phyloP scores from a whole-genome alignment of 169 alveolate species.

The Amoebophrya sp. region DNA sequence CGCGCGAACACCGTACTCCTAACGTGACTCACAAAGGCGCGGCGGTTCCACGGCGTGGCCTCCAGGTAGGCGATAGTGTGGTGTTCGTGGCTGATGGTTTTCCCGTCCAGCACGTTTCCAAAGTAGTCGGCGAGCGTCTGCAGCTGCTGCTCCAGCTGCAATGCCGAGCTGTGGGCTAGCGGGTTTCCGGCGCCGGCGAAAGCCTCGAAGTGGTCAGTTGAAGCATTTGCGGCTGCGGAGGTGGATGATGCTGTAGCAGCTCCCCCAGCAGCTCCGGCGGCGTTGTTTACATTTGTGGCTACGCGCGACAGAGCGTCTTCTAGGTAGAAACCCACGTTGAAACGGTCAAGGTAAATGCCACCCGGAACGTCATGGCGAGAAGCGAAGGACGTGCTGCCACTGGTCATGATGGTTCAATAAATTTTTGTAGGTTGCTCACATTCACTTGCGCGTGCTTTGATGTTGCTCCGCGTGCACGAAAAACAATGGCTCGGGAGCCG shows the following conservation, averaged over 20 bases:
- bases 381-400: no score
- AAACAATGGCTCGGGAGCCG: no score
- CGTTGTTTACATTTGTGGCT: no score
- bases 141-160: background rate
- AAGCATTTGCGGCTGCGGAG: background rate
- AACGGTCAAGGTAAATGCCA: no score
- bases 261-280: no score
- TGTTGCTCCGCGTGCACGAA: no score
- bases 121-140: background rate
- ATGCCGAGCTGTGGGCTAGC: no score
- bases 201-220: no score
- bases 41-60: background rate
- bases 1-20: background rate
- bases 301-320: background rate
- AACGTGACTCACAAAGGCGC: background rate
- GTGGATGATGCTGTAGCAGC: background rate
- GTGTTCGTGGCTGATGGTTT: background rate
- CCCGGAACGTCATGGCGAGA: no score
- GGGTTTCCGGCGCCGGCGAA: no score
- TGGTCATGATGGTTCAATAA: no score
- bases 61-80: background rate
- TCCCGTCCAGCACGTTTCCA: background rate
- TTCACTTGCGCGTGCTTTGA: background rate
- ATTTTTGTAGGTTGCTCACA: background rate
- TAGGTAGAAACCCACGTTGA: background rate